These are phyloP conservation scores for Onygenales sp. DNA, from an alignment of 2,329 filamentous ascomycete genomes.

Conservation along the genomic window DNA sequence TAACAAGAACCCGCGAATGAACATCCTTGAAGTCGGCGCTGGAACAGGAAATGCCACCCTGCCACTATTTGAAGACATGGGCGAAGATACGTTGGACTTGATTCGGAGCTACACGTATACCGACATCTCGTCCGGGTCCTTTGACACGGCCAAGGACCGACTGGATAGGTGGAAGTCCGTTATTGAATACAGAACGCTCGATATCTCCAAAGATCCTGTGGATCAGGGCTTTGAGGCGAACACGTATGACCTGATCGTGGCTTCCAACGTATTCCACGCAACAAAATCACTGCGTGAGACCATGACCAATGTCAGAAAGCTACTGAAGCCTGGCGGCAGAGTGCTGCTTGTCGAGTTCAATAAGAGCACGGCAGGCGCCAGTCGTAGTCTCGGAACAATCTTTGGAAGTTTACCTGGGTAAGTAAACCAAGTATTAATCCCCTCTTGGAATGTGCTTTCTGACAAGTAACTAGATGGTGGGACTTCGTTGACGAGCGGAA, in stretches of 20 bases:
- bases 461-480: not conserved
- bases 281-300: slow-evolving; percentile 17
- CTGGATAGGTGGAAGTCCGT: slow-evolving; percentile 15
- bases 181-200: slow-evolving; percentile 20
- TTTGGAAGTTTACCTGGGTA: slow-evolving; percentile 1
- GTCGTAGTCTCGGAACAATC: not conserved
- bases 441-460: not conserved
- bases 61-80: slow-evolving; percentile 20
- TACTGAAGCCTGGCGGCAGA: slow-evolving; percentile 26
- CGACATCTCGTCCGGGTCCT: slow-evolving; percentile 33
- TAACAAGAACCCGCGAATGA: slow-evolving; percentile 11
- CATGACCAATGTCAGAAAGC: slow-evolving; percentile 18
- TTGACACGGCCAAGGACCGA: slow-evolving; percentile 21
- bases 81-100: slow-evolving; percentile 18
- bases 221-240: slow-evolving; percentile 24
- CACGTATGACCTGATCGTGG: slow-evolving; percentile 24
- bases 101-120: slow-evolving; percentile 31
- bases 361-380: not conserved
- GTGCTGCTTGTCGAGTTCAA: slow-evolving; percentile 32
- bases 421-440: not conserved
- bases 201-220: slow-evolving; percentile 19
- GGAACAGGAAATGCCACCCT: slow-evolving; percentile 11
- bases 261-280: slow-evolving; percentile 29
- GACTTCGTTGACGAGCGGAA: not conserved
- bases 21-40: slow-evolving; percentile 17